phyloP scores from a whole-genome alignment of 192 early-diverging fungal species.

The Chytriomyces sp. region DNA sequence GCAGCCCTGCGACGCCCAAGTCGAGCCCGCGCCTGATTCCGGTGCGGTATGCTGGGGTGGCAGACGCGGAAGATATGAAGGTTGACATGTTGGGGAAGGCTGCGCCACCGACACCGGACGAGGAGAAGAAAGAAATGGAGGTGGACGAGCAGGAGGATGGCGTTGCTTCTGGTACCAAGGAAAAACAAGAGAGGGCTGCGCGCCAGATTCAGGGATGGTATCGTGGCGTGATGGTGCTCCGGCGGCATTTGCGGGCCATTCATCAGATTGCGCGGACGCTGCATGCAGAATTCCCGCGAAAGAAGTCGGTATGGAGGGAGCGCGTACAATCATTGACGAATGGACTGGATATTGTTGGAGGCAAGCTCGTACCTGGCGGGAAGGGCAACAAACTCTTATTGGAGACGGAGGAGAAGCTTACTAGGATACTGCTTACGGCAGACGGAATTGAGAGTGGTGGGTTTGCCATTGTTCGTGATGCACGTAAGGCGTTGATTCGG shows the following conservation, averaged over 20 bases:
- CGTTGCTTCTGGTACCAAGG: too few relatives aligned
- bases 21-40: too few relatives aligned
- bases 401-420: constrained; percentile 24
- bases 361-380: constrained; percentile 10
- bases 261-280: not conserved
- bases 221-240: not conserved
- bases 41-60: too few relatives aligned
- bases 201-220: not conserved
- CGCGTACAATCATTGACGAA: not conserved
- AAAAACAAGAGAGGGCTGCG: not conserved
- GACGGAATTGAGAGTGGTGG: constrained; percentile 9
- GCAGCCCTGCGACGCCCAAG: too few relatives aligned
- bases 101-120: too few relatives aligned
- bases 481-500: not conserved
- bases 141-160: too few relatives aligned
- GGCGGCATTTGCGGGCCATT: not conserved
- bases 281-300: not conserved
- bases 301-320: not conserved
- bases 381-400: constrained; percentile 10
- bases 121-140: too few relatives aligned
- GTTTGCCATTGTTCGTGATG: not conserved
- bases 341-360: not conserved
- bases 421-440: constrained; percentile 2
- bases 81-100: too few relatives aligned
- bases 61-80: too few relatives aligned